These are phyloP conservation scores for Trematosphaeria pertusa DNA, from an alignment of 2,329 filamentous ascomycete species.

Conservation along the genomic window DNA sequence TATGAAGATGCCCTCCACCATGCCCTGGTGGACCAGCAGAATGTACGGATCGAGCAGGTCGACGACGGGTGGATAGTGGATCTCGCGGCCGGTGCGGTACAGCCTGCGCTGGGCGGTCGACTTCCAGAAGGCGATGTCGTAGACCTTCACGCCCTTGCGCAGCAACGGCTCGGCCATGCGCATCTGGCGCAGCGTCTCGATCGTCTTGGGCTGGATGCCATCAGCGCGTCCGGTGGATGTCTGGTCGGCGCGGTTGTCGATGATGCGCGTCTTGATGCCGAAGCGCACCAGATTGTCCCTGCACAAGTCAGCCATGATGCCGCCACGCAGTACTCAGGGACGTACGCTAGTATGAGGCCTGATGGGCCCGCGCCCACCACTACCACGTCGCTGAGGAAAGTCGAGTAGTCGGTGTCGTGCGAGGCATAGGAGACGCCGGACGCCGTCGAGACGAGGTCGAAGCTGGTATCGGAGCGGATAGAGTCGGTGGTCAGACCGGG, in stretches of 20 bases:
- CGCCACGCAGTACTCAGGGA: slow-evolving; percentile 1
- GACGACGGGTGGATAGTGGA: slow-evolving; percentile 67
- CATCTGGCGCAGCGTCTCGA: slow-evolving; percentile 78
- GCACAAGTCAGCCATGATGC: slow-evolving; percentile 11
- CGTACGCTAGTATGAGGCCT: slow-evolving; percentile 53
- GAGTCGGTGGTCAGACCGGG: slow-evolving; percentile 36
- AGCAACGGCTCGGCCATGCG: slow-evolving; percentile 73
- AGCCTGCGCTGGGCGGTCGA: slow-evolving; percentile 52
- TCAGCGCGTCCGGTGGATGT: slow-evolving; percentile 74
- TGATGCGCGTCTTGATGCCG: slow-evolving; percentile 69
- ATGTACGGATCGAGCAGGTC: slow-evolving; percentile 63
- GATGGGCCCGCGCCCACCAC: slow-evolving; percentile 53
- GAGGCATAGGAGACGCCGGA: slow-evolving; percentile 24
- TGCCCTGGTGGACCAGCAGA: slow-evolving; percentile 71
- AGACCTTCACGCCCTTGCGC: slow-evolving; percentile 71
- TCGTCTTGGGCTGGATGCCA: slow-evolving; percentile 78
- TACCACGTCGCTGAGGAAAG: slow-evolving; percentile 47
- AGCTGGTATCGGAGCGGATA: slow-evolving; percentile 35
- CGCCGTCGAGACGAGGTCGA: slow-evolving; percentile 15
- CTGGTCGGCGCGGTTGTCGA: slow-evolving; percentile 73
- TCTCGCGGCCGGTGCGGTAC: slow-evolving; percentile 67
- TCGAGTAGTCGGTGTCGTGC: slow-evolving; percentile 34
- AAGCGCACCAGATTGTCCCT: slow-evolving; percentile 67
- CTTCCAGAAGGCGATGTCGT: slow-evolving; percentile 75
- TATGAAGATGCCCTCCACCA: slow-evolving; percentile 75